Conservation (phyloP, 2,329 filamentous ascomycete genomes). For the Mycogone perniciosa region DNA sequence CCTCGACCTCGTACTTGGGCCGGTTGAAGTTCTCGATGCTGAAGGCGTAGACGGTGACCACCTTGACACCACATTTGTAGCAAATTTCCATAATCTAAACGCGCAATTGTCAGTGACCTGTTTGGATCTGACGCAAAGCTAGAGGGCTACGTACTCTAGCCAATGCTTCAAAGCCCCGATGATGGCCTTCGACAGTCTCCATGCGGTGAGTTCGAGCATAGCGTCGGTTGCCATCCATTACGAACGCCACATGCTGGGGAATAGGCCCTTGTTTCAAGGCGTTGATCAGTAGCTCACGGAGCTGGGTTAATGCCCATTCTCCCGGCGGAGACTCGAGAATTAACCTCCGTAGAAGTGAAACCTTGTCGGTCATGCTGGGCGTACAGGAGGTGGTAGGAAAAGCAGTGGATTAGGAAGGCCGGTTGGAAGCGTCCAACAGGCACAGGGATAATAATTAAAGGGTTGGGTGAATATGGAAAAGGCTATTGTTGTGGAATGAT, state of each 20-base stretch:
- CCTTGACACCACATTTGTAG: conserved; percentile 94
- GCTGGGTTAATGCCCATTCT: conserved; percentile 75
- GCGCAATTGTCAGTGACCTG: conserved; percentile 8
- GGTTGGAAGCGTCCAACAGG: conserved; percentile 2
- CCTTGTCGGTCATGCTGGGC: conserved; percentile 45
- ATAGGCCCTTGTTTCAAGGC: conserved; percentile 85
- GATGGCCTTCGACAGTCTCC: conserved; percentile 93
- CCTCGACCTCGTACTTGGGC: conserved; percentile 92
- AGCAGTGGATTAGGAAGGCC: neutral
- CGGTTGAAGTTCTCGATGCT: conserved; percentile 99
- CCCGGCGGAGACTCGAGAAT: conserved; percentile 81
- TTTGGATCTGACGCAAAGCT: neutral
- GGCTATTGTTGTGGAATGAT: neutral
- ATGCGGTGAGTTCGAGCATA: conserved; percentile 88
- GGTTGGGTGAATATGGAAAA: conserved; percentile 8
- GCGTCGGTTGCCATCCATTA: conserved; percentile 96
- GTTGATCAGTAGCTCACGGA: conserved; percentile 81
- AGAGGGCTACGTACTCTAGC: conserved; percentile 60
- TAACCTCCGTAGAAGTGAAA: conserved; percentile 55
- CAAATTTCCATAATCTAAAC: conserved; percentile 85
- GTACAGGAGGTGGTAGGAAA: neutral
- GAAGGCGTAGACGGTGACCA: conserved; percentile 97
- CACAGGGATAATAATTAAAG: conserved; percentile 1
- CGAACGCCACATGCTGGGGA: conserved; percentile 94
- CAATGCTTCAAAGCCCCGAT: conserved; percentile 89